These are phyloP conservation scores for Orychophragmus violaceus DNA, from an alignment of 345 rosid species.

Conservation along the genomic window DNA sequence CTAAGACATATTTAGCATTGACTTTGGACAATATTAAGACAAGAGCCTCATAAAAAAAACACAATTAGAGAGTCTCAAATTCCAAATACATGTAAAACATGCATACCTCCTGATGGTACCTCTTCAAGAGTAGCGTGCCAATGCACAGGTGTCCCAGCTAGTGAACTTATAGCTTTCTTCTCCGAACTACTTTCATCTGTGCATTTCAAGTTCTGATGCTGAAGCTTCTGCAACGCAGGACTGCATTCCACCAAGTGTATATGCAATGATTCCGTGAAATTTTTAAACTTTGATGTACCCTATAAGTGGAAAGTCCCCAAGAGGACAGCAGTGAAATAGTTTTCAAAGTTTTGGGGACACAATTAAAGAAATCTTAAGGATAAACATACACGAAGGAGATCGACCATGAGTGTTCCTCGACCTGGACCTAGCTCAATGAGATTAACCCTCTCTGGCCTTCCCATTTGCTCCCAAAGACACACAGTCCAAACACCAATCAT, in stretches of 20 bases:
- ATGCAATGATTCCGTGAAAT: conserved; percentile 72
- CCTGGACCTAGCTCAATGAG: conserved; percentile 94
- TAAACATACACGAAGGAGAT: conserved; percentile 70
- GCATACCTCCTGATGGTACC: conserved; percentile 81
- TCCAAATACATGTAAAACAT: conserved; percentile 16
- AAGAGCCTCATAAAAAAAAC: neutral
- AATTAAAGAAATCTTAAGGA: conserved; percentile 5
- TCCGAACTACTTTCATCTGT: conserved; percentile 36
- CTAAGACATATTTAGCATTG: neutral
- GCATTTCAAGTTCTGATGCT: conserved; percentile 60
- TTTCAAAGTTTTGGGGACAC: neutral
- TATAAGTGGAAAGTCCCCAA: conserved; percentile 27
- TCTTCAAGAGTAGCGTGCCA: conserved; percentile 80
- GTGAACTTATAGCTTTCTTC: conserved; percentile 40
- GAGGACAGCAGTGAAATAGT: neutral
- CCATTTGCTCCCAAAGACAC: conserved; percentile 97
- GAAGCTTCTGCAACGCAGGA: conserved; percentile 72
- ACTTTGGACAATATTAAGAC: neutral
- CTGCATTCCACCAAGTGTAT: conserved; percentile 88
- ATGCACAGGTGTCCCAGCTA: conserved; percentile 62
- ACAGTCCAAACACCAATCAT: conserved; percentile 86
- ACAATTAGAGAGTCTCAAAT: neutral
- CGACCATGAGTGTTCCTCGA: conserved; percentile 89
- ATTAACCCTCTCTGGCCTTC: conserved; percentile 65
- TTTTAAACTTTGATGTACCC: conserved; percentile 72